These are phyloP conservation scores for Batkoa obscura DNA, from an alignment of 371 early-diverging fungal species.

Conservation along the genomic window DNA sequence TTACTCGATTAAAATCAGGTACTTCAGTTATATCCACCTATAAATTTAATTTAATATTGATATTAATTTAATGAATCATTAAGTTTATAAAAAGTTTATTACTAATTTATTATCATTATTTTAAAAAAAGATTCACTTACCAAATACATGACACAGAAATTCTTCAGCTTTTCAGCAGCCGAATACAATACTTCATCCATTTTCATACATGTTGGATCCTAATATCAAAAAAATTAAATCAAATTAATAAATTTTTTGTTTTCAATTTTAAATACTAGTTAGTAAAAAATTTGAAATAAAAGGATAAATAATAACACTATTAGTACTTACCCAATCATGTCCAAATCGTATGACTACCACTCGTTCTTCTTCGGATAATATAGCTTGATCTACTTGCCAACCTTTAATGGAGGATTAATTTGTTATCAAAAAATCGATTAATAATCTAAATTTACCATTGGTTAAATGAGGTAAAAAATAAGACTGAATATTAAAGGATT, in stretches of 20 bases:
- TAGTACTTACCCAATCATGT: conserved; percentile 61
- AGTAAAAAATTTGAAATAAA: too few species aligned
- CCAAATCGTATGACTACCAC: conserved; percentile 94
- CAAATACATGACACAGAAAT: conserved; percentile 91
- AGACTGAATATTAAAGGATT: too few species aligned
- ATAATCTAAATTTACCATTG: conserved; percentile 20
- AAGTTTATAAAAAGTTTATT: too few species aligned
- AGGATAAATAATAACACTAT: neutral
- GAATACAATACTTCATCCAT: conserved; percentile 90
- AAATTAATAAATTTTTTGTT: too few species aligned
- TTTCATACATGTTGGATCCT: conserved; percentile 86
- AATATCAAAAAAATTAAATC: too few species aligned
- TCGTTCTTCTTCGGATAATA: conserved; percentile 88
- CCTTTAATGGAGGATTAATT: neutral
- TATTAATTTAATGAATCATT: neutral
- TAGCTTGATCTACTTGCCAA: conserved; percentile 99
- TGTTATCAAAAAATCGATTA: neutral
- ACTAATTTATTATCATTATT: too few species aligned
- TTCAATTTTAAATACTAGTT: too few species aligned
- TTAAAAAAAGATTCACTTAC: too few species aligned
- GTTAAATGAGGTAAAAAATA: conserved; percentile 67
- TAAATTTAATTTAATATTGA: conserved; percentile 1
- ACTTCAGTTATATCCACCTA: conserved; percentile 62
- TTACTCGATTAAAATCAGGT: conserved; percentile 76
- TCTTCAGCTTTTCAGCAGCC: conserved; percentile 87